These are phyloP conservation scores for Basipetospora chlamydospora DNA, from an alignment of 2,329 filamentous ascomycete species.

Conservation along the genomic window DNA sequence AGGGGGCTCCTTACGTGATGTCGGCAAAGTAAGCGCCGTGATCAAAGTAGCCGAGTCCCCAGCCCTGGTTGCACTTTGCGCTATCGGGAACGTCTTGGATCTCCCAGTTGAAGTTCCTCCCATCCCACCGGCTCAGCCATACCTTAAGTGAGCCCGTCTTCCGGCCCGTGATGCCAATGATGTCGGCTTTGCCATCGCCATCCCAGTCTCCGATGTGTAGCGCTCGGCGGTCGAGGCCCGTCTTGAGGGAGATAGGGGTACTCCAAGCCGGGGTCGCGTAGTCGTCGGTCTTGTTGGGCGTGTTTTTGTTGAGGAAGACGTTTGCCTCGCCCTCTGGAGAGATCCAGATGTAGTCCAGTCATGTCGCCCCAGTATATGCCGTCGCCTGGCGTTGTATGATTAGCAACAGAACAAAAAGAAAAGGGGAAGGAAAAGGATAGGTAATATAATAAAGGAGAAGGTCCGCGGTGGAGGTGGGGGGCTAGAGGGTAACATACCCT, in stretches of 20 bases:
- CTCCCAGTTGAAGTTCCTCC: background rate
- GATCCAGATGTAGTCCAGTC: conserved; percentile 11
- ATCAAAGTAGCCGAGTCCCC: conserved; percentile 14
- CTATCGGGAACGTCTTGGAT: background rate
- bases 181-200: conserved; percentile 19
- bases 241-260: background rate
- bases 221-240: background rate
- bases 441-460: no score
- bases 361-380: conserved; percentile 8
- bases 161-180: background rate
- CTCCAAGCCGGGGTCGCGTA: background rate
- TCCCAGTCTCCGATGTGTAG: conserved; percentile 21
- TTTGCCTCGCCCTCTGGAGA: conserved; percentile 3
- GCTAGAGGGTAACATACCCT: no score
- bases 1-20: conserved; percentile 10
- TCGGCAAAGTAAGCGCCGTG: conserved; percentile 17
- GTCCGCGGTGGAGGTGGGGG: no score
- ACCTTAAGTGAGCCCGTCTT: background rate
- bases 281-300: background rate
- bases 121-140: background rate
- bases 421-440: no score
- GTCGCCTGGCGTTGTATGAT: background rate
- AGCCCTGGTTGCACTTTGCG: conserved; percentile 12
- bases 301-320: conserved; percentile 2
- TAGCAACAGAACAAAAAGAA: no score